phyloP scores from a whole-genome alignment of 2,329 filamentous ascomycete species.

The Penicillium sp. region DNA sequence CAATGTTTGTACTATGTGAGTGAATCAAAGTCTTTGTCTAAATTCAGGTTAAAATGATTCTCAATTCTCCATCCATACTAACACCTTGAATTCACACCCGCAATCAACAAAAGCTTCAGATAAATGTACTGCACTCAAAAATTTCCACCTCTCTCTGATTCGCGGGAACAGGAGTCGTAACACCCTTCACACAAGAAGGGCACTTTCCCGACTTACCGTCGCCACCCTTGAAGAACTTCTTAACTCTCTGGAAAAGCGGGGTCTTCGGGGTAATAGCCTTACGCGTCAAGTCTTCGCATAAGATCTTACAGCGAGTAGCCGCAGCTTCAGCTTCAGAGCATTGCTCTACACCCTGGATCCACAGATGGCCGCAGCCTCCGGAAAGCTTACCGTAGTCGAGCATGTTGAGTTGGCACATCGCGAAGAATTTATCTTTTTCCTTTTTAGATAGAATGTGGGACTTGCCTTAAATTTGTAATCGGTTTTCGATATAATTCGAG shows the following conservation, averaged over 20 bases:
- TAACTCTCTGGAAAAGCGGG: neutral
- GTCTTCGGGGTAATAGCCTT: neutral
- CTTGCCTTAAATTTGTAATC: neutral
- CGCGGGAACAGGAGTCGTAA: neutral
- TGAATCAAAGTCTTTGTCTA: too few species aligned
- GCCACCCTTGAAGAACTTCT: neutral
- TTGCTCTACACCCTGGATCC: neutral
- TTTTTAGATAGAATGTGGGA: rapidly evolving
- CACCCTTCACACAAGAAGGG: neutral
- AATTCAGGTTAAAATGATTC: too few species aligned
- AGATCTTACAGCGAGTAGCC: too few species aligned
- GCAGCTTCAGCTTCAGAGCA: neutral
- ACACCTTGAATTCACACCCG: too few species aligned
- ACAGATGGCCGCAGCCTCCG: neutral
- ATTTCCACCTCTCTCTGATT: neutral
- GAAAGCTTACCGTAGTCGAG: neutral
- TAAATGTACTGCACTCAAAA: too few species aligned
- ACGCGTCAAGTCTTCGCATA: neutral
- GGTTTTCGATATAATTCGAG: neutral
- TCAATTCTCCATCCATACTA: too few species aligned
- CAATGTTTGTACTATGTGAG: neutral
- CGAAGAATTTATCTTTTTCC: neutral
- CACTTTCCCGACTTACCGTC: neutral
- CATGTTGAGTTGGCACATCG: neutral
- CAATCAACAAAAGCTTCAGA: too few species aligned